Evolutionary conservation across 176 grass and related monocot genomes (phyloP).

Genomic region (Leersia perrieri): DNA sequence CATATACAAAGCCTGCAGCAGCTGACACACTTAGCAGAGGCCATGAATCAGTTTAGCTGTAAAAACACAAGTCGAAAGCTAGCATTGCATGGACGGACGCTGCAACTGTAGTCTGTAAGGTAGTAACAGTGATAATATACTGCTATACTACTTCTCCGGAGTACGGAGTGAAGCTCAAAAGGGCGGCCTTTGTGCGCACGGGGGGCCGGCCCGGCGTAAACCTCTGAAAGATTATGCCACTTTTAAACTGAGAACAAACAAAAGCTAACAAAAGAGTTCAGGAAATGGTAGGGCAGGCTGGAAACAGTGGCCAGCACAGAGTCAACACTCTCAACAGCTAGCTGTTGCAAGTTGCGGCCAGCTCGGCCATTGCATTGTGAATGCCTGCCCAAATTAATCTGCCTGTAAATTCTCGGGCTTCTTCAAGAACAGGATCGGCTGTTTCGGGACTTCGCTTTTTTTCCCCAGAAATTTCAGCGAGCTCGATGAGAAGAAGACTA

Average conservation of each 20-base stretch:
- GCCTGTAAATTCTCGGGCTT: too few relatives aligned
- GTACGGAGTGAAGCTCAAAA: not conserved
- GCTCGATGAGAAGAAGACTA: too few relatives aligned
- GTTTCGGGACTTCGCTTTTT: too few relatives aligned
- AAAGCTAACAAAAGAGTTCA: conserved; percentile 11
- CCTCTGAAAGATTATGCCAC: conserved; percentile 2
- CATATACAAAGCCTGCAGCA: not conserved
- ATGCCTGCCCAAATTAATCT: too few relatives aligned
- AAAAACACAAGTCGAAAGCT: not conserved
- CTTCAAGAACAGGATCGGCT: too few relatives aligned
- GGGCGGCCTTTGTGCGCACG: not conserved
- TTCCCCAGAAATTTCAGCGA: too few relatives aligned
- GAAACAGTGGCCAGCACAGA: not conserved
- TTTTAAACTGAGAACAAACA: conserved; percentile 19
- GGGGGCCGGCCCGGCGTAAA: not conserved
- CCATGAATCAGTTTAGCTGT: not conserved
- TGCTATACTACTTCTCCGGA: not conserved
- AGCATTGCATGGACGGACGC: not conserved
- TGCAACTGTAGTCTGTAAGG: too few relatives aligned
- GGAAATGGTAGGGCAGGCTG: not conserved
- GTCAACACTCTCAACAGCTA: conserved; percentile 1
- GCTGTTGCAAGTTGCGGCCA: not conserved
- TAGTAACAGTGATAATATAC: not conserved
- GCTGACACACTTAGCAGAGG: not conserved
- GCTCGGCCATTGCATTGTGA: not conserved